Base-by-base conservation (phyloP, 768 basidiomycete genomes). In the Cystobasidiopsis lactophilus region DNA sequence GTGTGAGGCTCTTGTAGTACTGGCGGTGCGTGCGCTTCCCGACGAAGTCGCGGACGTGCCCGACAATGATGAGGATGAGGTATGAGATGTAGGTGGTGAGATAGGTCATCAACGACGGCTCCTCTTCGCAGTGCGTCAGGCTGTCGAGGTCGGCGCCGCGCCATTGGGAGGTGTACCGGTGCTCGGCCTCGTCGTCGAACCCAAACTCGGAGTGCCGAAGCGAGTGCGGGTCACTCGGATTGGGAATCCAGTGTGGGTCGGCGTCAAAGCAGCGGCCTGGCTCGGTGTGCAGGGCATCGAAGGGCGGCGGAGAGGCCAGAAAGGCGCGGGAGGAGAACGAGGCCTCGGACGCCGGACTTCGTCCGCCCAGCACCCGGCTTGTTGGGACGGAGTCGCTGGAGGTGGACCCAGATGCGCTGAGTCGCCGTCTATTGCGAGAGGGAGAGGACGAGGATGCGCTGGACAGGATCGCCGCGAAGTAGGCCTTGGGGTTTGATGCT, bases 1-100 rank as follows among this genome's bases (percentile, higher is more conserved):
- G 80, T 69, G 85, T 77, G 52, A 98, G 70, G 68, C 93, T 85
- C 50, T 72, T 72, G 65, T 85, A 95, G 33, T 73, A 71, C 13
- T 73, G 65, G 3, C 80, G 74, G 53, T 73, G 67, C 51, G 93
- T 71, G 40, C 78, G 73, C 68, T 93, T 96, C 23, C 91, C 91
- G 57, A 96, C 68, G 64, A 95, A 98, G 68, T 98, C 93, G 51
- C 91, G 78, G 43, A 89, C 69, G 63, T 96, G 93, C 19, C 93
- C 93, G 44, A 98, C 68, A 58, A 77, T 73, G 59, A 96, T 91
- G 52, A 96, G 77, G 55, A 95, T 73, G 60, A 96, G 75, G 69
- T 91, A 96, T 70, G 82, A 80, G 67, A 91, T 73, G 65, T 95
- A 96, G 4, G 88, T 91, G 9, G 82, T 78, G 56, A 96, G 67